Evolutionary conservation across 78 protist species (phyloP).

Genomic region (Emiliania huxleyi): DNA sequence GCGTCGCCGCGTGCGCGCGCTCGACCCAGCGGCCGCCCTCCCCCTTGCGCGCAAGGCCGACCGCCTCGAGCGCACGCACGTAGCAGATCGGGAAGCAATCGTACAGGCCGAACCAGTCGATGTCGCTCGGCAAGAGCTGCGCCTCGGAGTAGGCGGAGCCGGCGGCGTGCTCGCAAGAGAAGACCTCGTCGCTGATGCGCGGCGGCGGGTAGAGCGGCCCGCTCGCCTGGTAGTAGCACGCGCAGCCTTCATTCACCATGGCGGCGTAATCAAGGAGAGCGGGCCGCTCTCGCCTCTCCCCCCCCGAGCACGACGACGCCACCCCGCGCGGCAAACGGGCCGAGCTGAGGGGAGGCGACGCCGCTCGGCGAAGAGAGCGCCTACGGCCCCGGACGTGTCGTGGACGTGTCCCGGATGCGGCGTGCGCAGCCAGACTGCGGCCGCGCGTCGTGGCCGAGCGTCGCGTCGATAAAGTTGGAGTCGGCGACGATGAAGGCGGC

Average conservation of each 20-base stretch:
- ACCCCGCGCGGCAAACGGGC: background rate
- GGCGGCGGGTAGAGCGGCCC: slow-evolving; percentile 33
- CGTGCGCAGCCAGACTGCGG: too few relatives aligned
- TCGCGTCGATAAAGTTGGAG: background rate
- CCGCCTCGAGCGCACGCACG: slow-evolving; percentile 39
- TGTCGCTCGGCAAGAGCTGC: background rate
- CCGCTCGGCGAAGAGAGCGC: background rate
- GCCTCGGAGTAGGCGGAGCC: background rate
- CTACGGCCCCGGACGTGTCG: too few relatives aligned
- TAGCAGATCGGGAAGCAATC: slow-evolving; percentile 48
- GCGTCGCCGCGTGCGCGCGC: background rate
- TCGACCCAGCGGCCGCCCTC: background rate
- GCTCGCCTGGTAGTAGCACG: background rate
- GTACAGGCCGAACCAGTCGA: slow-evolving; percentile 31
- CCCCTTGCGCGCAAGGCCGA: background rate
- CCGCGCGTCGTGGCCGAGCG: background rate
- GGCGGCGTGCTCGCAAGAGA: slow-evolving; percentile 19
- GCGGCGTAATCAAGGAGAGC: background rate
- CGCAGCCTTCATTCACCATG: background rate
- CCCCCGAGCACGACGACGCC: background rate
- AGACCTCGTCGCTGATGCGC: background rate
- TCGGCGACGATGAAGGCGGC: slow-evolving; percentile 19
- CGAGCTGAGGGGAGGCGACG: background rate
- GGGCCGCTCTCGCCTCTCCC: too few relatives aligned
- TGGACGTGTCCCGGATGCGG: too few relatives aligned